Evolutionary conservation across 441 rosid species (phyloP), one percentile per base, ranked within the genome.

Genomic region (Bocquillonia castaneifolia): DNA sequence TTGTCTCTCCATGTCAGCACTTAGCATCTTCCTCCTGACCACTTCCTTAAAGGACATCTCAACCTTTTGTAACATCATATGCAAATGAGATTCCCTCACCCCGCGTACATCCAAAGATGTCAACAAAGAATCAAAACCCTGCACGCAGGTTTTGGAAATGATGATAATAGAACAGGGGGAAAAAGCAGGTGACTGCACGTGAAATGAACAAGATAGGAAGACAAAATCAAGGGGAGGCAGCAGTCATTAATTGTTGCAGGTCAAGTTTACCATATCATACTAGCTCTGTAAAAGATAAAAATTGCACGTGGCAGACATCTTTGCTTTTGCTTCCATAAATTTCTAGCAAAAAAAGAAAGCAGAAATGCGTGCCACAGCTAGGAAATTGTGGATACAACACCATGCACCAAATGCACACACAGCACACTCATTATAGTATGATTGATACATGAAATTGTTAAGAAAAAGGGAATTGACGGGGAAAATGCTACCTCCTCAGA

Each of bases 41-140:
- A 82, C 72, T 77, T 85, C 90, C 76, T 86, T 91, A 52, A 91
- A 89, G 59, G 89, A 77, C 32, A 72, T 74, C 78, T 89, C 91
- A 23, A 86, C 77, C 78, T 82, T 89, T 64, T 82, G 84, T 81
- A 91, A 77, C 89, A 89, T 82, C 71, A 82, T 77, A 39, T 80
- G 82, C 62, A 91, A 81, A 81, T 86, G 83, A 42, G 92, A 84
- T 78, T 91, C 97, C 36, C 93, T 76, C 64, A 84, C 78, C 65
- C 97, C 97, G 13, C 91, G 92, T 2, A 79, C 85, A 77, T 91
- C 97, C 80, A 91, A 76, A 73, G 81, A 83, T 59, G 87, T 78
- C 76, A 88, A 55, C 51, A 91, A 64, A 51, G 79, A 78, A 69
- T 87, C 87, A 74, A 91, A 89, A 73, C 76, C 88, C 96, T 91